Evolutionary conservation across 2,329 filamentous ascomycete species (phyloP), one percentile per base, ranked within the genome.

Genomic region (Monosporascus sp.): DNA sequence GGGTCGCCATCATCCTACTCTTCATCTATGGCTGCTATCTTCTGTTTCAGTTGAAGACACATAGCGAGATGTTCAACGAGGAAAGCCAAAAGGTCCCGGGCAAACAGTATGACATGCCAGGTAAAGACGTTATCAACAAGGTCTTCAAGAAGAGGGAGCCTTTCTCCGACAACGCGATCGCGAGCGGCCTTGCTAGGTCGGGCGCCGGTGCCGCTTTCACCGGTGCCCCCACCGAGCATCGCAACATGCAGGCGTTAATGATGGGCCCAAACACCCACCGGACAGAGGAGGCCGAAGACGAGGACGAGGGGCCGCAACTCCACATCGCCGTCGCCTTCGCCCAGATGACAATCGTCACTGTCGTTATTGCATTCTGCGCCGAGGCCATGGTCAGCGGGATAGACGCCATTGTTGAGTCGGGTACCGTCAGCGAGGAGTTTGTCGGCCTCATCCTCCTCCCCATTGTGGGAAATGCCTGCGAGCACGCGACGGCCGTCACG

Each of bases 41-140:
- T 2, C 80, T 89, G 70, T 97, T 97, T 77, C 93, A 97, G 71
- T 84, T 97, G 55, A 89, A 91, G 69, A 92, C 92, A 0, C 92
- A 97, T 69, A 78, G 80, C 24, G 76, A 76, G 8, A 86, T 96
- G 68, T 97, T 96, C 77, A 90, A 88, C 67, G 84, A 84, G 50
- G 84, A 89, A 37, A 89, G 86, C 59, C 79, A 89, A 62, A 96
- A 96, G 70, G 87, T 88, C 7, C 50, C 58, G 3, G 53, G 55
- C 48, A 62, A 60, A 48, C 55, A 60, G 22, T 46, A 46, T 11
- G 43, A 46, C 11, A 44, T 44, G 41, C n/a, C n/a, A 20, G 41
- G 20, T 6, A 44, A 44, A 20, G 20, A 44, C n/a, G 22, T 44
- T 11, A n/a, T 41, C 17, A 41, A 41, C 6, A 41, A 41, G 38